Evolutionary conservation across 1,284 basidiomycete species (phyloP), one percentile per base, ranked within the genome.

Genomic region (Boletellus deceptivus): DNA sequence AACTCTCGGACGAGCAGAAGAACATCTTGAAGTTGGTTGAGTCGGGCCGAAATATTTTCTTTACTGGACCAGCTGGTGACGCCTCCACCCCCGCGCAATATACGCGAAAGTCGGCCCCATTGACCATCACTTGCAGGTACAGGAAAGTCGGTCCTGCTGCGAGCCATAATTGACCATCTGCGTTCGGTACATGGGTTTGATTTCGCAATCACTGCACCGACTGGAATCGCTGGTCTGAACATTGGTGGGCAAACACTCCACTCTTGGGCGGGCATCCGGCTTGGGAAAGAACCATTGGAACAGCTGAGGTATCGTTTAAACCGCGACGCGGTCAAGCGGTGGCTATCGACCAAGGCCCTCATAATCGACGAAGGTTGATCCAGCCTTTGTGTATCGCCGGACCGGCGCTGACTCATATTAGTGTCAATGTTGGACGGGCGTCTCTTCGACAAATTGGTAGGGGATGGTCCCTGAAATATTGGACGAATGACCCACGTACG

Each of bases 161-260:
- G 86, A 11, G 83, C 86, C 55, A 87, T 91, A 56, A 90, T 91
- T 65, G 59, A 68, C 9, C 64, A 74, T 41, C 70, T 72, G 50
- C 82, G 77, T 59, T 73, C 55, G 50, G 50, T 33, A 18, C 58
- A 69, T 24, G 70, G 70, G 0, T 77, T 82, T 50, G 75, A 77
- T 3, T 75, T 91, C 10, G 86, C 83, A 1, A 75, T 91, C 44
- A 91, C 89, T 0, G 89, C 89, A 11, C 86, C 86, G 4, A 91
- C 89, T 4, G 89, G 89, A 49, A 87, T 91, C 54, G 89, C 89
- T 0, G 88, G 83, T 0, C 82, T 86, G 67, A 89, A 91, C 59
- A 84, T 91, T 50, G 89, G 88, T 3, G 89, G 89, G 35, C 76
- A 80, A 35, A 91, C 89, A 0, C 72, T 91, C 20, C 88, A 91